Evolutionary conservation across 345 rosid genomes (phyloP).

Genomic region (Syzygium oleosum): DNA sequence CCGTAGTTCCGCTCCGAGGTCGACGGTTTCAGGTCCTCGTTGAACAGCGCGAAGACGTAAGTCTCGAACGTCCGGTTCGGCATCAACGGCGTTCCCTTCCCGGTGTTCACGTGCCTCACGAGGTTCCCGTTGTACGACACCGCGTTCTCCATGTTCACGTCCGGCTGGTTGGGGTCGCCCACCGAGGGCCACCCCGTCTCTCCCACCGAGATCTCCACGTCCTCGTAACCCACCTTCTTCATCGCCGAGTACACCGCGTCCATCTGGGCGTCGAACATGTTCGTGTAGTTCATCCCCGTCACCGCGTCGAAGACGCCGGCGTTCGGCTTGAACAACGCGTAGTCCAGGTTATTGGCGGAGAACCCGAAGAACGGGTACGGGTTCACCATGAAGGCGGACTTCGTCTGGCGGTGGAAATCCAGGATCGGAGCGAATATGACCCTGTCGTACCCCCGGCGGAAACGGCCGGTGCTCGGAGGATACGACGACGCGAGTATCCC

Average conservation of each 20-base stretch:
- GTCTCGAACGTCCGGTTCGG: slow-evolving; percentile 80
- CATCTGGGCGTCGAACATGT: slow-evolving; percentile 98
- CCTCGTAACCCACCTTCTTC: slow-evolving; percentile 50
- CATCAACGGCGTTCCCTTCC: slow-evolving; percentile 77
- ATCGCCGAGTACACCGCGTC: slow-evolving; percentile 78
- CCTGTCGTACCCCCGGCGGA: slow-evolving; percentile 55
- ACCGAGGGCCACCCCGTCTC: slow-evolving; percentile 97
- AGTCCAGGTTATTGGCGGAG: slow-evolving; percentile 53
- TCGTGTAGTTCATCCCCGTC: slow-evolving; percentile 70
- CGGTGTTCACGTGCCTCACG: slow-evolving; percentile 64
- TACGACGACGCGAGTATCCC: slow-evolving; percentile 60
- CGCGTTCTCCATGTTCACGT: slow-evolving; percentile 57
- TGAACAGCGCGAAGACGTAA: slow-evolving; percentile 68
- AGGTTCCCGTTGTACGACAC: slow-evolving; percentile 76
- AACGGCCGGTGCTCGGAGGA: slow-evolving; percentile 61
- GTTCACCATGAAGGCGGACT: slow-evolving; percentile 82
- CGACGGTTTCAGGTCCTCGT: slow-evolving; percentile 70
- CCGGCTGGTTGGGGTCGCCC: slow-evolving; percentile 55
- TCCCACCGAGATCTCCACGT: slow-evolving; percentile 81
- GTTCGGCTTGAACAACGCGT: slow-evolving; percentile 68
- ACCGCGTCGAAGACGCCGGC: slow-evolving; percentile 38
- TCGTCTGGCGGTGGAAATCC: slow-evolving; percentile 52
- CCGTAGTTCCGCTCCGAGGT: slow-evolving; percentile 62
- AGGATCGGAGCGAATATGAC: slow-evolving; percentile 58
- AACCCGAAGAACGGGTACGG: slow-evolving; percentile 75